Conservation (phyloP, 805 yeast species). For the Blastobotrys robertii region DNA sequence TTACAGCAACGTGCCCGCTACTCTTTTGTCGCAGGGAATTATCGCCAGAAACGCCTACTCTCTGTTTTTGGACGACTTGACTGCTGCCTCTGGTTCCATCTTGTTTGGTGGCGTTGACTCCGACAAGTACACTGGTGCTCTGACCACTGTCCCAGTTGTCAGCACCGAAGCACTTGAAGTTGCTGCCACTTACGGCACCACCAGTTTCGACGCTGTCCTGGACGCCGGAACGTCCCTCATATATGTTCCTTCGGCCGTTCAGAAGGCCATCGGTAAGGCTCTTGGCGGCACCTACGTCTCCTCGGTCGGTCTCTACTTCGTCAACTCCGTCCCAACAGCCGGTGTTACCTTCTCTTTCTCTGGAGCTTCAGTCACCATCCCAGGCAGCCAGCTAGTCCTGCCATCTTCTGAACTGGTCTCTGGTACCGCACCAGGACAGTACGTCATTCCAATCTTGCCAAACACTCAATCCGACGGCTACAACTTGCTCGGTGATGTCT, state of each 20-base stretch:
- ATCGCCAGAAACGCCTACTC: conserved; percentile 51
- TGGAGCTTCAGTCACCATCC: conserved; percentile 16
- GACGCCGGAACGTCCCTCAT: conserved; percentile 14
- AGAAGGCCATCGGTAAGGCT: conserved; percentile 1
- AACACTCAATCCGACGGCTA: background rate
- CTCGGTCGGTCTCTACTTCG: background rate
- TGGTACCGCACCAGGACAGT: conserved; percentile 1
- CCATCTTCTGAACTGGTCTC: conserved; percentile 11
- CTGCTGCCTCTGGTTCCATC: conserved; percentile 19
- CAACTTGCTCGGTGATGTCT: conserved; percentile 45
- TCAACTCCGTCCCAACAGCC: conserved; percentile 1
- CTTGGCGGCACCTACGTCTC: conserved; percentile 3
- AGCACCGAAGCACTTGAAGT: conserved; percentile 18
- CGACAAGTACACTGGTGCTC: conserved; percentile 31
- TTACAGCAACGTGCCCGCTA: conserved; percentile 54
- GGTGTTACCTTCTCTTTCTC: conserved; percentile 12
- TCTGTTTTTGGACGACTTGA: conserved; percentile 40
- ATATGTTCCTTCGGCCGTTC: conserved; percentile 5
- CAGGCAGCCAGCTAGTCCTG: conserved; percentile 15
- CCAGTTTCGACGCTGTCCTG: conserved; percentile 7
- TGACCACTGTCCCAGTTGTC: conserved; percentile 33
- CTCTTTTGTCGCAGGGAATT: conserved; percentile 44
- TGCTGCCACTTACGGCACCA: conserved; percentile 8
- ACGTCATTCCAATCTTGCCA: conserved; percentile 1
- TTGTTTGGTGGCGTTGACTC: conserved; percentile 45